Evolutionary conservation across 495 filamentous ascomycete genomes (phyloP).

Genomic region (Penicillium herquei): DNA sequence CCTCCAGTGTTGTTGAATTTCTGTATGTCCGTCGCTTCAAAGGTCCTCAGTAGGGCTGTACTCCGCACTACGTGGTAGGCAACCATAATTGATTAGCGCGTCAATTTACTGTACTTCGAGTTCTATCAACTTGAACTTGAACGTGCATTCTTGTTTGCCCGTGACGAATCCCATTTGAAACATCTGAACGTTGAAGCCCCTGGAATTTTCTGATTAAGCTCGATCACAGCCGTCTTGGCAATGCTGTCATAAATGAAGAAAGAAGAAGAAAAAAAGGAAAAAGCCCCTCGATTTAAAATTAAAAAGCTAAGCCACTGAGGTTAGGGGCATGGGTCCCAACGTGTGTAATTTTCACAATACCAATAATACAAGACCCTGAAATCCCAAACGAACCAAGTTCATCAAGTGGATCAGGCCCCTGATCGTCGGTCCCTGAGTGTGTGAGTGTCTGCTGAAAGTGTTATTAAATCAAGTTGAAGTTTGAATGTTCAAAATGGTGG

Average conservation of each 20-base stretch:
- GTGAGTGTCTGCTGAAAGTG: too few relatives aligned
- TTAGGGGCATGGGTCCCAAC: not conserved
- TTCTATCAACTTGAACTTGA: too few relatives aligned
- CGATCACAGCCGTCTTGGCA: conserved; percentile 17
- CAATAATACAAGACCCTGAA: conserved; percentile 18
- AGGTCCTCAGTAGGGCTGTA: too few relatives aligned
- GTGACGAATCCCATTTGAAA: too few relatives aligned
- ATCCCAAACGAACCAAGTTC: conserved; percentile 1
- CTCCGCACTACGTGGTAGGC: too few relatives aligned
- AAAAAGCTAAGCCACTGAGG: conserved; percentile 1
- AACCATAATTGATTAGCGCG: too few relatives aligned
- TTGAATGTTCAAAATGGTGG: not conserved
- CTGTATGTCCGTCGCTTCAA: too few relatives aligned
- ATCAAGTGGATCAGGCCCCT: conserved; percentile 15
- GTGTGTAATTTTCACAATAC: conserved; percentile 13
- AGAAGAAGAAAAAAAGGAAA: not conserved
- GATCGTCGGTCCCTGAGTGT: conserved; percentile 16
- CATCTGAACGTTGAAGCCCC: not conserved
- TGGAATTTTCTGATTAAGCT: conserved; percentile 12
- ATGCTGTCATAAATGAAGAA: conserved; percentile 10
- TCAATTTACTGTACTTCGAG: too few relatives aligned
- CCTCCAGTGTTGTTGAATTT: too few relatives aligned
- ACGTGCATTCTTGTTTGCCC: not conserved
- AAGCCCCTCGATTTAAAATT: not conserved
- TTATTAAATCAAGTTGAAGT: too few relatives aligned